Base-by-base conservation (phyloP, 768 basidiomycete species). In the Fomitopsis serialis region DNA sequence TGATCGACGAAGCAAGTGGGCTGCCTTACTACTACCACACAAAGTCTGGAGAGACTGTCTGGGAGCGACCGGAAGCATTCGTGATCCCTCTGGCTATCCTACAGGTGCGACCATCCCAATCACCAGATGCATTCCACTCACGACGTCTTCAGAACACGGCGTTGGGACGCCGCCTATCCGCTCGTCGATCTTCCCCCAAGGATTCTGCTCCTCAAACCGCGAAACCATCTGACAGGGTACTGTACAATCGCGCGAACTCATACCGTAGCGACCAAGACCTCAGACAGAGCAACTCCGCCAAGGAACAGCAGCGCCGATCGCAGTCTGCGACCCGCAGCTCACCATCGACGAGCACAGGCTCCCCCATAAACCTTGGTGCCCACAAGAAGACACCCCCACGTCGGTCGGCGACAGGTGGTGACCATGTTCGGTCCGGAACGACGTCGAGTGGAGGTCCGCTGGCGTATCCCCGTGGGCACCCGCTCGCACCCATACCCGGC, bases 1-100 rank as follows among this genome's bases (percentile, higher is more conserved):
- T 97, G 54, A 76, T 76, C 43, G 94, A 98, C 66, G 88, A 92
- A 35, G 80, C 84, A 43, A 87, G 84, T 43, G 90, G 90, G 27
- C 74, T 93, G 52, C 83, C 89, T 3, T 98, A 98, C 67, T 98
- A 93, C 70, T 95, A 96, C 70, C 93, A 95, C 63, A 97, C 93
- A 10, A 87, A 92, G 68, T 86, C 90, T 1, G 86, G 87, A 1
- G 87, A 91, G 61, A 96, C 94, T 1, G 87, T 91, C 34, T 98
- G 94, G 94, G 91, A 91, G 54, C 80, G 87, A n/a, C 94, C 94
- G 13, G 70, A 77, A 22, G 89, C 85, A 32, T 94, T 97, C 66
- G 87, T 98, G 27, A 96, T 98, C 56, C 94, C 94, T 34, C 74
- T 98, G 48, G 87, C 86, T 12, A 81, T 93, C 59, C 83, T 96